phyloP scores from a whole-genome alignment of 129 eudicot species.

The Helianthus tuberosus region DNA sequence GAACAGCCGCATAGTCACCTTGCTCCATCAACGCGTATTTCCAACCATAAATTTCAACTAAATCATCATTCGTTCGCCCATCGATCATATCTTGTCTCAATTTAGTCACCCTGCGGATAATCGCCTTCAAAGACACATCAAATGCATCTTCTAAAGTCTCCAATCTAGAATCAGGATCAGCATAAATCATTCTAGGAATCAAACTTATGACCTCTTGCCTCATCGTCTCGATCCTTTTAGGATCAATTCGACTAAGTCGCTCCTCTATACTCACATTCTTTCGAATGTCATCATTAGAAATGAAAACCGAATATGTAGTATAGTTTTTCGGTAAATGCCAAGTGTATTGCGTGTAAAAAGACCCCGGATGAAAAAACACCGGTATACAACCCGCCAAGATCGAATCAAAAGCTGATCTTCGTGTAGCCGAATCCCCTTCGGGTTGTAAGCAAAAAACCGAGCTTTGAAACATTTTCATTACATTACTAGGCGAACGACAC shows the following conservation, averaged over 20 bases:
- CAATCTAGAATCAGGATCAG: constrained; percentile 15
- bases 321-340: constrained; percentile 15
- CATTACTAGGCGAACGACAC: constrained; percentile 71
- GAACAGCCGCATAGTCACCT: constrained; percentile 54
- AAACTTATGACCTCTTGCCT: constrained; percentile 24
- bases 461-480: constrained; percentile 18
- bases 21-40: constrained; percentile 51
- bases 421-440: constrained; percentile 14
- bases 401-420: constrained; percentile 27
- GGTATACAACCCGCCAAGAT: constrained; percentile 30
- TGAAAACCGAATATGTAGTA: constrained; percentile 2
- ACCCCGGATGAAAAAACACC: constrained; percentile 14
- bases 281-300: constrained; percentile 11
- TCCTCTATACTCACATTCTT: constrained; percentile 19
- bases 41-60: constrained; percentile 38
- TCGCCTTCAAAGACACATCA: constrained; percentile 43
- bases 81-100: constrained; percentile 57
- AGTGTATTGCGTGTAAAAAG: constrained; percentile 20
- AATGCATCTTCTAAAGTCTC: constrained; percentile 29
- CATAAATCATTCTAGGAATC: constrained; percentile 26
- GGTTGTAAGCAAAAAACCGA: constrained; percentile 26
- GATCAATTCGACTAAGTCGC: background rate
- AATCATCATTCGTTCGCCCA: constrained; percentile 41
- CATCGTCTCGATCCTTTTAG: constrained; percentile 16
- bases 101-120: constrained; percentile 26